Evolutionary conservation across 164 flowering plant genomes (phyloP), one percentile per base, ranked within the genome.

Genomic region (Amborella trichopoda): DNA sequence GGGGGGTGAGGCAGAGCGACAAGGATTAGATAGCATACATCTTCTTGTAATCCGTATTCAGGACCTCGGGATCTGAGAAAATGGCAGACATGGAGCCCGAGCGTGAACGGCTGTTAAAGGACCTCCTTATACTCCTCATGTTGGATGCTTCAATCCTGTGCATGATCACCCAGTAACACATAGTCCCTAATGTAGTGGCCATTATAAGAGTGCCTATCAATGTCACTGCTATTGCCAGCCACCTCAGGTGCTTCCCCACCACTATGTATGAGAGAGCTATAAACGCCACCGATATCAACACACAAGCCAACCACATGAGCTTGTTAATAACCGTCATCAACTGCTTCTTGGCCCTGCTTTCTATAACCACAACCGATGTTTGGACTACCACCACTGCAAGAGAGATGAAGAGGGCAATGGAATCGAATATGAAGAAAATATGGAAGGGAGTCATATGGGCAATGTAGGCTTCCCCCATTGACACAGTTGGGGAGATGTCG

Each of bases 281-380:
- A 41, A 73, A 91, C 17, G 98, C 80, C 2, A 87, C 78, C 0
- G 96, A 83, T 28, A 86, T 54, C 1, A 83, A 77, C 46, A 80
- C 89, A 48, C 98, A 83, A 2, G 95, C 95, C 36, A 86, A 23
- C 98, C 98, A 91, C 98, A 91, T 91, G 11, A 91, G 70, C 77
- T 91, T 91, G 85, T 91, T 91, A 23, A 91, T 91, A 27, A 77
- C 40, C 0, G 90, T 78, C 93, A 87, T 81, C 93, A 87, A 74
- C 56, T 78, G 77, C 67, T 87, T 87, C 78, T 91, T 91, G 10
- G 95, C 96, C 66, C 80, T 83, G 69, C 87, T 79, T 56, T 90
- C 96, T 38, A 83, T 82, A 5, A 87, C 80, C 27, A 90, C 93
- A n/a, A 90, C 78, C 1, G 98, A 90, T 2, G 96, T 90, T 40